Evolutionary conservation across 352 stramenopile genomes (phyloP), one percentile per base, ranked within the genome.

Genomic region (Globisporangium perplexum): DNA sequence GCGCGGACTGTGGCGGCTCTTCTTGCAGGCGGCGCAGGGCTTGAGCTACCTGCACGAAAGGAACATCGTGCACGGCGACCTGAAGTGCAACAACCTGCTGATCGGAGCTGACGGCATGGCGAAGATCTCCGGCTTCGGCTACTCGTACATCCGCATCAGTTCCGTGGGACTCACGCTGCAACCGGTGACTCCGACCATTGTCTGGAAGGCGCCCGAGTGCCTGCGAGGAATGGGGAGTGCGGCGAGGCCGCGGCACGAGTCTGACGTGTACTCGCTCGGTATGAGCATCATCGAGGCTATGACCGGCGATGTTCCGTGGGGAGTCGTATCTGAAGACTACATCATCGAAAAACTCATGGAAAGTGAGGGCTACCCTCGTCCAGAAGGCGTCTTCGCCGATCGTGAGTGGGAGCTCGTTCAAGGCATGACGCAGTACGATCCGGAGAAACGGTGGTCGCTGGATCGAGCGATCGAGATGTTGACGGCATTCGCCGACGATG

Each of bases 281-380:
- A 51, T 59, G 18, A 39, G 66, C 30, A 52, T 46, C 41, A 28
- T 46, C 20, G 41, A 66, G 2, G 52, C 63, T 12, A 55, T 55
- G 7, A 52, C 38, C 11, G 33, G 2, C 87, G 97, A 63, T 70
- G 71, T 38, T 95, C 96, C 55, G 30, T 97, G 0, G 57, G 68
- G 0, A 71, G 78, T 45, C 1, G 20, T 17, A 11, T 23, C 39
- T 7, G 51, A 66, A 22, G 38, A 55, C 3, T 23, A 30, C 17
- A 28, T 47, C 10, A 22, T 64, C 50, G 55, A 63, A 14, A 49
- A 69, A 33, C 63, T 68, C 7, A 42, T 49, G 0, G 8, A 28
- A n/a, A n/a, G n/a, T 7, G 39, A 28, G 11, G 24, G 28, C 3
- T 31, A 50, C 23, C 22, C 28, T 35, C 41, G 41, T 6, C 50